Evolutionary conservation across 306 rosid species (phyloP).

Genomic region (Prunus padus): DNA sequence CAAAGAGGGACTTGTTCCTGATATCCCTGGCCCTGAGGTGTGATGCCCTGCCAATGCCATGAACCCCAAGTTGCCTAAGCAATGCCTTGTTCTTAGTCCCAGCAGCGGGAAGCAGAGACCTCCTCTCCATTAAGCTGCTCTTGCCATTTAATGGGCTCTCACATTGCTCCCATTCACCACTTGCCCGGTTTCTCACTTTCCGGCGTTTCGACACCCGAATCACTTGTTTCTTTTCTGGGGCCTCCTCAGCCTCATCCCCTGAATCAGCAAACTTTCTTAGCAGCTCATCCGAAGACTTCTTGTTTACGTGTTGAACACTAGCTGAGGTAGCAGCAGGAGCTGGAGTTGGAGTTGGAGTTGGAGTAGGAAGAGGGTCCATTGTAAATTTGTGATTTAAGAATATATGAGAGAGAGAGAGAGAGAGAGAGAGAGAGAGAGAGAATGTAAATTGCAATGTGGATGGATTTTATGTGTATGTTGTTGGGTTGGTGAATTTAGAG

Average conservation of each 20-base stretch:
- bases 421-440: neutral
- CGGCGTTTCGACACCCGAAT: conserved; percentile 30
- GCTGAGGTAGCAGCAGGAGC: neutral
- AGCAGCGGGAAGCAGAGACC: conserved; percentile 55
- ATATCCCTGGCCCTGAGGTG: conserved; percentile 52
- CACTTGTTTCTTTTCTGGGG: conserved; percentile 18
- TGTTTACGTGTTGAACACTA: conserved; percentile 64
- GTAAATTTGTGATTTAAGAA: neutral
- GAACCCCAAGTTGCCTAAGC: conserved; percentile 51
- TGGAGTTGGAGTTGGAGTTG: neutral
- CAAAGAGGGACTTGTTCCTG: conserved; percentile 60
- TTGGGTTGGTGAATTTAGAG: neutral
- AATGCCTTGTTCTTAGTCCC: conserved; percentile 35
- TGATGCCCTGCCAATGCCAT: conserved; percentile 36
- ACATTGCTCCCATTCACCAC: conserved; percentile 20
- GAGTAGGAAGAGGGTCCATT: conserved; percentile 45
- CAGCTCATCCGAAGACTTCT: conserved; percentile 81
- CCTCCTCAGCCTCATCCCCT: conserved; percentile 17
- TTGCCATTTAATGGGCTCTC: conserved; percentile 39
- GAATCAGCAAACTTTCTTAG: conserved; percentile 63
- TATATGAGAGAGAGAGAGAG: neutral
- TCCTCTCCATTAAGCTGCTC: conserved; percentile 43
- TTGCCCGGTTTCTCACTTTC: conserved; percentile 23
- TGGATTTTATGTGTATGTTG: neutral
- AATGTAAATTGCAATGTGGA: neutral